Evolutionary conservation across 768 basidiomycete genomes (phyloP).

Genomic region (Trametes cinnabarina): DNA sequence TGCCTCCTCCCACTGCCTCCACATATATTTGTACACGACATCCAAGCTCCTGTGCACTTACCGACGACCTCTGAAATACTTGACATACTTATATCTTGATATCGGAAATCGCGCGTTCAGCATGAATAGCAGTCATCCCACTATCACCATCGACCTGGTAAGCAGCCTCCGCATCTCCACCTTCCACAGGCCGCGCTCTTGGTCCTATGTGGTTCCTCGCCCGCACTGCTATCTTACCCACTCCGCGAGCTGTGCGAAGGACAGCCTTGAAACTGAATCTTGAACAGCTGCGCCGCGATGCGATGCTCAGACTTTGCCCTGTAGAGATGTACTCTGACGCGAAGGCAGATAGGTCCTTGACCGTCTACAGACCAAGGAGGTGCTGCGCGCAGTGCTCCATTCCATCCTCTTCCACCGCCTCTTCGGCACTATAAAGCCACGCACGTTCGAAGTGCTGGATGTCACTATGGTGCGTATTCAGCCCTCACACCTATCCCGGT

Average conservation of each 20-base stretch:
- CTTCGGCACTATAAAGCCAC: constrained; percentile 76
- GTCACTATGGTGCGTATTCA: constrained; percentile 68
- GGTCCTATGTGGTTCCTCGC: too few species aligned
- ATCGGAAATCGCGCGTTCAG: not conserved
- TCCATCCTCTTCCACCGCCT: constrained; percentile 80
- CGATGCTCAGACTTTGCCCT: not conserved
- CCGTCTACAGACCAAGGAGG: constrained; percentile 69
- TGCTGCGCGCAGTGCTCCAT: constrained; percentile 74
- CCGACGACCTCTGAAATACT: too few species aligned
- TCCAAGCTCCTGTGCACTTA: too few species aligned
- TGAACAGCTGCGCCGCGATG: not conserved
- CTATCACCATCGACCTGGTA: constrained; percentile 52
- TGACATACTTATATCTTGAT: too few species aligned
- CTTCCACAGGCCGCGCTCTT: not conserved
- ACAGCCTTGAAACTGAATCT: too few species aligned
- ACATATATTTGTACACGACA: too few species aligned
- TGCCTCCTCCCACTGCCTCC: too few species aligned
- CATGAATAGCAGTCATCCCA: constrained; percentile 36
- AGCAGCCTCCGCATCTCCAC: not conserved
- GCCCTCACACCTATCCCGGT: not conserved
- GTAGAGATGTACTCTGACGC: constrained; percentile 13
- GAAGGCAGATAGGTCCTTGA: constrained; percentile 57
- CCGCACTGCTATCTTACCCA: too few species aligned
- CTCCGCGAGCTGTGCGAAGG: too few species aligned
- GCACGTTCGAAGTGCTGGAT: constrained; percentile 76